Evolutionary conservation across 495 filamentous ascomycete species (phyloP).

Genomic region (Podospora tetraspora): DNA sequence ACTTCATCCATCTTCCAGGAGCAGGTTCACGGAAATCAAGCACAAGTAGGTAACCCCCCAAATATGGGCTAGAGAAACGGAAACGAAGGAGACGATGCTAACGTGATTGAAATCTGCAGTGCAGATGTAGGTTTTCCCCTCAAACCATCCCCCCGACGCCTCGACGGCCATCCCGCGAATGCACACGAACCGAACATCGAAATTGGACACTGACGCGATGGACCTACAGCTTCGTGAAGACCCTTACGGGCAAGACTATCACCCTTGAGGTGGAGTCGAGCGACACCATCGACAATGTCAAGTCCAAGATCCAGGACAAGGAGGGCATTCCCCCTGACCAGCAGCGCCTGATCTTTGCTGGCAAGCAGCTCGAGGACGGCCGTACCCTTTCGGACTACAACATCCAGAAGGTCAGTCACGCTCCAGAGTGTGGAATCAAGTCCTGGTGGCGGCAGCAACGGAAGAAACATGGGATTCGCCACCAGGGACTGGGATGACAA

Average conservation of each 20-base stretch:
- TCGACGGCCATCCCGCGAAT: background rate
- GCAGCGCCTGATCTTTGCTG: conserved; percentile 98
- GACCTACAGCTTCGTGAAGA: conserved; percentile 83
- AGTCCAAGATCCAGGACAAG: conserved; percentile 98
- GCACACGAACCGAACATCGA: conserved; percentile 1
- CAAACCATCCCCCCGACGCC: conserved; percentile 1
- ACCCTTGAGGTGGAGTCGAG: conserved; percentile 98
- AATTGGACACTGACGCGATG: conserved; percentile 35
- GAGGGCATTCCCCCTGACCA: conserved; percentile 99
- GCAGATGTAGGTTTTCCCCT: conserved; percentile 63
- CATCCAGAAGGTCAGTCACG: conserved; percentile 87
- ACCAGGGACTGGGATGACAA: background rate
- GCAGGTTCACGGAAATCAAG: conserved; percentile 29
- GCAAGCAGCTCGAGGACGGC: conserved; percentile 99
- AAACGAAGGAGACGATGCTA: conserved; percentile 12
- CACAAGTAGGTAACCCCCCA: conserved; percentile 34
- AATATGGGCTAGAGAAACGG: background rate
- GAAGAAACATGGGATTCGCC: background rate
- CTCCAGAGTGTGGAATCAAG: background rate
- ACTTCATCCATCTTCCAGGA: conserved; percentile 24
- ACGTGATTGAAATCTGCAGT: conserved; percentile 45
- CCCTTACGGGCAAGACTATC: conserved; percentile 99
- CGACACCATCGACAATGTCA: conserved; percentile 99
- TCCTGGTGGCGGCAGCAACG: background rate
- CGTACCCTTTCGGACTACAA: conserved; percentile 98